Percentiles rank a stretch among this genome's conserved stretches.
These are phyloP conservation scores for Pseudogymnoascus sp. DNA, from an alignment of 2,329 filamentous ascomycete species.

Conservation along the genomic window DNA sequence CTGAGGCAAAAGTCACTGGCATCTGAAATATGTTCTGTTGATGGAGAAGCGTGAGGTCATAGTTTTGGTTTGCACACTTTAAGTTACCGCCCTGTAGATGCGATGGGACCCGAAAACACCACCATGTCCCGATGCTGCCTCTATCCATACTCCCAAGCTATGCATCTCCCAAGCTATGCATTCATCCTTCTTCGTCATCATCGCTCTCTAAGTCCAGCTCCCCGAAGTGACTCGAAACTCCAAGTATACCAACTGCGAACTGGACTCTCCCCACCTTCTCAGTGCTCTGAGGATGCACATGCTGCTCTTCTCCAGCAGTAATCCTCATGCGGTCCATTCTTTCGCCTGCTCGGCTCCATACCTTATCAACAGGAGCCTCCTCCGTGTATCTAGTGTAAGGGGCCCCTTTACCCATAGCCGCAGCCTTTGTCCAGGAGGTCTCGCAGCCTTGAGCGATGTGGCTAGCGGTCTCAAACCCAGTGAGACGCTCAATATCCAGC, in stretches of 20 bases:
- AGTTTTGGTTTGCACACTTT: not conserved
- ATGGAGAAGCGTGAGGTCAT: not conserved
- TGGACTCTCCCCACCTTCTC: constrained; percentile 55
- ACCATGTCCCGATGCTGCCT: not conserved
- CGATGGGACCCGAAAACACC: not conserved
- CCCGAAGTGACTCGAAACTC: constrained; percentile 68
- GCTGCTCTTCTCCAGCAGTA: constrained; percentile 37
- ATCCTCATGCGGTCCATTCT: constrained; percentile 37
- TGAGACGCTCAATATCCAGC: constrained; percentile 66
- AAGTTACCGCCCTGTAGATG: not conserved
- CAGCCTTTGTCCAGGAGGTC: constrained; percentile 70
- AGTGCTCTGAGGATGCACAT: constrained; percentile 26
- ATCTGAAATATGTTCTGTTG: not conserved
- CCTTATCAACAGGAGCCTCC: constrained; percentile 28
- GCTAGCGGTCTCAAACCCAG: constrained; percentile 77
- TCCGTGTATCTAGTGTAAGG: constrained; percentile 52
- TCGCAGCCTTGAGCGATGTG: constrained; percentile 81
- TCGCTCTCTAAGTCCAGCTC: constrained; percentile 47
- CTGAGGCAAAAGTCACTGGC: not conserved
- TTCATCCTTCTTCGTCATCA: not conserved
- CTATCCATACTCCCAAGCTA: not conserved
- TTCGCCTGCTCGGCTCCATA: constrained; percentile 41
- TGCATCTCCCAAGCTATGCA: not conserved
- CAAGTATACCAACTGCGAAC: constrained; percentile 71
- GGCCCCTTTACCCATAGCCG: constrained; percentile 65